phyloP scores from a whole-genome alignment of 371 early-diverging fungal genomes.

The Apophysomyces variabilis region DNA sequence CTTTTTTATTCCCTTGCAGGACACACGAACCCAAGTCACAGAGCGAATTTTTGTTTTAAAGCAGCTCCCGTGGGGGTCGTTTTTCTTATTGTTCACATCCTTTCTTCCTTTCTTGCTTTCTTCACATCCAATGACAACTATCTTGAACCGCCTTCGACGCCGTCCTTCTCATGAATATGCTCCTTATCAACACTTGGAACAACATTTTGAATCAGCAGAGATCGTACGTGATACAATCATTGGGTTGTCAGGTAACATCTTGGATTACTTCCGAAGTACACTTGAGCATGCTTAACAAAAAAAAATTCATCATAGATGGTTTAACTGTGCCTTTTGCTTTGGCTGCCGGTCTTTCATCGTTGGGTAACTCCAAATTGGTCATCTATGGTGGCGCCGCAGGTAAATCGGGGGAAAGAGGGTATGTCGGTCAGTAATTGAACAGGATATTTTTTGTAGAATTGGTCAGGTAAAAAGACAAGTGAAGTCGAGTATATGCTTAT shows the following conservation, averaged over 20 bases:
- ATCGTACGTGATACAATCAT: constrained; percentile 71
- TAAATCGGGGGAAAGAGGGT: constrained; percentile 20
- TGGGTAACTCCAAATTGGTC: constrained; percentile 64
- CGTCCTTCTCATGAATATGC: constrained; percentile 43
- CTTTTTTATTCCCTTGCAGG: background rate
- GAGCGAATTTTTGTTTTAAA: background rate
- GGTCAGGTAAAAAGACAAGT: constrained; percentile 40
- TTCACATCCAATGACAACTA: constrained; percentile 25
- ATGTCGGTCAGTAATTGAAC: background rate
- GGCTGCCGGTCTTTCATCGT: constrained; percentile 72
- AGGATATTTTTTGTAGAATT: constrained; percentile 29
- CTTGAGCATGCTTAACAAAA: background rate
- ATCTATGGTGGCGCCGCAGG: constrained; percentile 74
- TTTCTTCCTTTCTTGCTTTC: constrained; percentile 1
- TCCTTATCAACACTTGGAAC: constrained; percentile 56
- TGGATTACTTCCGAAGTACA: background rate
- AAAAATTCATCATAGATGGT: constrained; percentile 51
- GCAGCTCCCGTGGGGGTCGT: constrained; percentile 1
- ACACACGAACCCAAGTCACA: constrained; percentile 4
- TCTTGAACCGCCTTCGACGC: constrained; percentile 41
- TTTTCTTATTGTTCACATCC: constrained; percentile 1
- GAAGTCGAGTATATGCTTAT: background rate
- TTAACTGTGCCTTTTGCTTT: constrained; percentile 81
- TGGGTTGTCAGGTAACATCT: constrained; percentile 60
- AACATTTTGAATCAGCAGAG: constrained; percentile 72